Base-by-base conservation (phyloP, 495 filamentous ascomycete genomes). In the Annulohypoxylon bovei region DNA sequence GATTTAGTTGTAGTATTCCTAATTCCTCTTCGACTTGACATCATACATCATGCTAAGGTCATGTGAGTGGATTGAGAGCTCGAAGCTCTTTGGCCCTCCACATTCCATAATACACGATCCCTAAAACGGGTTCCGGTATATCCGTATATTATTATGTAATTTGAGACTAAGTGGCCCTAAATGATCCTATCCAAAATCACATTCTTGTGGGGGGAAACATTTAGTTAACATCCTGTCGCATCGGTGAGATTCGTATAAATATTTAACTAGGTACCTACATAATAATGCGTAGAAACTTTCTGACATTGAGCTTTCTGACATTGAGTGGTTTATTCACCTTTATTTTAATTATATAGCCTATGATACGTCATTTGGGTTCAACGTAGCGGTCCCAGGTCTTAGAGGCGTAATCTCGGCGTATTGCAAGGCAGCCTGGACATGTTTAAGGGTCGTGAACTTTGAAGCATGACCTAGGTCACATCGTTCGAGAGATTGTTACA, bases 381-480 rank as follows among this genome's bases (percentile, higher is more conserved):
- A 22, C 18, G 53, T 59, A 9, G 47, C 32, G 32, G 64, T 64
- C 60, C 55, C 18, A 68, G 32, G 64, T 64, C 60, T 55, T n/a
- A 68, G 23, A 61, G 69, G 58, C 61, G 64, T 44, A 72, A 72
- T 56, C 46, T 72, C 69, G 69, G 63, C 40, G 64, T 42, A 65
- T 68, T 72, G 35, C 58, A 68, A 40, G 53, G 64, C 64, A 30
- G 52, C 53, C 54, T 54, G 47, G 53, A 35, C 52, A 53, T 35
- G 30, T 14, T 14, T 28, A 58, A 62, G 23, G 32, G 57, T 49
- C 33, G 18, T 28, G 33, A n/a, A n/a, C n/a, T n/a, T n/a, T n/a
- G n/a, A 53, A 58, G 60, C 53, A 59, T 33, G 54, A 27, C 28
- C 54, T 35, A 60, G 61, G 62, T 66, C 12, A 66, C 57, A 71